Conservation (phyloP, 148 eudicot genomes). For the Silene conica region DNA sequence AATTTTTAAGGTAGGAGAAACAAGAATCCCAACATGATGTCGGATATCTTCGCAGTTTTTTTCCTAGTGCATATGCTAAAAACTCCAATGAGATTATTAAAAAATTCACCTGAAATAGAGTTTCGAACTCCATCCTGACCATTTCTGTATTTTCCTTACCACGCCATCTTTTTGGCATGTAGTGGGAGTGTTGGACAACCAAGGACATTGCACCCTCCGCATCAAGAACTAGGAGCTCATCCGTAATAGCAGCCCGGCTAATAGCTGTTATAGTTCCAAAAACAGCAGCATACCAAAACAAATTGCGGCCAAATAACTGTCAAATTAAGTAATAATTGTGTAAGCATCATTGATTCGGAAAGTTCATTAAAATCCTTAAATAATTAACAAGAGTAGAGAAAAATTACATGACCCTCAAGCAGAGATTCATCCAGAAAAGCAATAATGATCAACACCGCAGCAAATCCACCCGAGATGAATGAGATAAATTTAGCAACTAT, state of each 20-base stretch:
- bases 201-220: constrained; percentile 82
- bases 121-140: constrained; percentile 77
- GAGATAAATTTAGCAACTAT: constrained; percentile 85
- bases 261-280: constrained; percentile 90
- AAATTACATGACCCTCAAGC: constrained; percentile 95
- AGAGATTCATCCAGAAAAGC: constrained; percentile 92
- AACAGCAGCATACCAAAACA: constrained; percentile 98
- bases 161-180: constrained; percentile 96
- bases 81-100: too few species aligned
- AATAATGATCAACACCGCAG: constrained; percentile 87
- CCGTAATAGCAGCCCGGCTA: constrained; percentile 73
- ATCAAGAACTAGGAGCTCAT: constrained; percentile 78
- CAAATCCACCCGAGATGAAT: constrained; percentile 88
- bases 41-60: neutral
- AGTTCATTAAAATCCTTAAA: too few species aligned
- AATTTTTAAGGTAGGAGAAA: neutral
- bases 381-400: constrained; percentile 10
- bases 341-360: neutral
- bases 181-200: constrained; percentile 80
- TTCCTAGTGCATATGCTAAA: neutral
- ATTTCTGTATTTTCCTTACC: constrained; percentile 72
- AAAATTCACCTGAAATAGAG: constrained; percentile 71
- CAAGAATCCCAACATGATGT: neutral
- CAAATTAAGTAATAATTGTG: constrained; percentile 11
- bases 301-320: constrained; percentile 93